Conservation (phyloP, 129 eudicot species). For the Arctium minus region DNA sequence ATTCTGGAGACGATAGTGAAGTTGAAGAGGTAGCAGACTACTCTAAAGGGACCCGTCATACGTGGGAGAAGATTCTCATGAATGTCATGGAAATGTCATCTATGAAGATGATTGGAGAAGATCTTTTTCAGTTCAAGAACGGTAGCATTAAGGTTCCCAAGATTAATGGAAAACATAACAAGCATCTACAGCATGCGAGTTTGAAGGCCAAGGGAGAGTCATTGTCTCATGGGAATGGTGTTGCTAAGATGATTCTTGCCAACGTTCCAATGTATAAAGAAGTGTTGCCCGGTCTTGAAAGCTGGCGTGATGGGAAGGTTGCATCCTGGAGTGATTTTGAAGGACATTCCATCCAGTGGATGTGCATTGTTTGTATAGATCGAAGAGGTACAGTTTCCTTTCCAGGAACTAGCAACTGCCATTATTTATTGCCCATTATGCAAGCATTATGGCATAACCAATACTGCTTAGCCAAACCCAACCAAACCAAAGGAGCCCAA, state of each 20-base stretch:
- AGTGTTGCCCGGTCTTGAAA: slow-evolving; percentile 71
- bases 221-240: slow-evolving; percentile 61
- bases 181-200: slow-evolving; percentile 50
- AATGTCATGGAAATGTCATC: slow-evolving; percentile 53
- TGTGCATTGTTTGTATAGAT: slow-evolving; percentile 74
- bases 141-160: slow-evolving; percentile 51
- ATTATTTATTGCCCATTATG: not conserved
- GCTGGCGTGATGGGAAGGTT: slow-evolving; percentile 78
- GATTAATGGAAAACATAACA: slow-evolving; percentile 83
- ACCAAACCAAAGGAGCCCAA: not conserved
- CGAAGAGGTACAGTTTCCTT: slow-evolving; percentile 60
- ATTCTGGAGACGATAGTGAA: slow-evolving; percentile 48
- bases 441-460: not conserved
- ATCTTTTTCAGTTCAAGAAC: slow-evolving; percentile 49
- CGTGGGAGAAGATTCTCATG: slow-evolving; percentile 60
- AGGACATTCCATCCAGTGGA: slow-evolving; percentile 90
- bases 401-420: not conserved
- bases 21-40: slow-evolving; percentile 55
- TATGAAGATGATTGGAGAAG: slow-evolving; percentile 44
- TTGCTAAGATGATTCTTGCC: slow-evolving; percentile 63
- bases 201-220: slow-evolving; percentile 58
- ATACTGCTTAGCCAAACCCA: not conserved
- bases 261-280: slow-evolving; percentile 66
- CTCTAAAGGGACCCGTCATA: slow-evolving; percentile 47
- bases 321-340: slow-evolving; percentile 78